Evolutionary conservation across 2,329 filamentous ascomycete species (phyloP), one percentile per base, ranked within the genome.

Genomic region (Hypoxylon sp.): DNA sequence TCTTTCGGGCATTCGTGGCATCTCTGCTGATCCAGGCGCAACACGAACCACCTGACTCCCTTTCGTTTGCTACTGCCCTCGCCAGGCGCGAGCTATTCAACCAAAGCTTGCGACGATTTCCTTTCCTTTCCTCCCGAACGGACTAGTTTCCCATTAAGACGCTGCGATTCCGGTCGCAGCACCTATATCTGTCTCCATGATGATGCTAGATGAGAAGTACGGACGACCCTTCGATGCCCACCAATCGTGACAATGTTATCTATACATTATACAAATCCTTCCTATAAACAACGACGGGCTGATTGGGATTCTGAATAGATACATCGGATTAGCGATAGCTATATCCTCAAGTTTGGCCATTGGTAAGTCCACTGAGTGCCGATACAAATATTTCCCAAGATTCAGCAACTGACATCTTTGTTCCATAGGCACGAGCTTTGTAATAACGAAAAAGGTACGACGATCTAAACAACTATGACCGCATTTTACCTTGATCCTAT

Each of bases 391-490:
- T 50, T 23, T 46, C 57, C 37, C 21, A 27, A n/a, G 27, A 48
- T 39, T 57, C n/a, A 57, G 29, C 29, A 30, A 12, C 48, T 73
- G 54, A 70, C 53, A 54, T 2, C 37, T 41, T 46, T 41, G 39
- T 63, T 43, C 63, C 46, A 45, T 73, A 96, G 93, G 94, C 76
- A 94, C 93, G 54, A 97, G 94, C 86, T 99, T 99, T 80, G 95
- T 99, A 73, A 97, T 99, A 75, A 99, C 96, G 50, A 99, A 99
- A 83, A 98, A 97, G 87, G 92, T 96, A 82, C 79, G 81, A 78
- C 65, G 53, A 16, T 56, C 55, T 41, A 50, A 43, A 37, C n/a
- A 37, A 57, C 32, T 43, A 53, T 63, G 29, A 58, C 41, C 39
- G 25, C 53, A 46, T 61, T 32, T 14, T 51, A 29, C 43, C 48